Conservation (phyloP, 169 alveolate species). For the Toxoplasma gondii region DNA sequence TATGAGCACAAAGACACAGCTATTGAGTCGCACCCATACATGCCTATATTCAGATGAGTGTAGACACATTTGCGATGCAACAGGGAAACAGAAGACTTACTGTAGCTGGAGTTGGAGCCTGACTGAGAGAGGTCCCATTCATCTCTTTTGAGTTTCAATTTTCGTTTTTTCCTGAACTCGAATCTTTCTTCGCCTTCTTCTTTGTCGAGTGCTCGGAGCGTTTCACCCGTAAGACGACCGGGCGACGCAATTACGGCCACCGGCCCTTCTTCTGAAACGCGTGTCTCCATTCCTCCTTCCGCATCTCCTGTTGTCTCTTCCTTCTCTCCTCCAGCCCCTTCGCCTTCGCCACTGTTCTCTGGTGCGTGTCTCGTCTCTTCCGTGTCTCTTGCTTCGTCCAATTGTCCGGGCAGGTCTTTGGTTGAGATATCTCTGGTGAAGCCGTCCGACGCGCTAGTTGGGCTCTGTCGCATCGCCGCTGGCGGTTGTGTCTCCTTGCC, state of each 20-base stretch:
- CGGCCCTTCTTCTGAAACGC: neutral
- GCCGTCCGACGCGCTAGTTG: neutral
- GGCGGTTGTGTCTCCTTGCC: neutral
- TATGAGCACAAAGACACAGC: neutral
- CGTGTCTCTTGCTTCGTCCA: neutral
- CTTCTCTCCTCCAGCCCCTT: neutral
- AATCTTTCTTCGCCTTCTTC: neutral
- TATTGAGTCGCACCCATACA: neutral
- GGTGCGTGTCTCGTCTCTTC: neutral
- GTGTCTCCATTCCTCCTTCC: neutral
- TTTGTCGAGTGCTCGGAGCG: neutral
- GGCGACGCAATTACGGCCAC: neutral
- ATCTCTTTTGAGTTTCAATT: neutral
- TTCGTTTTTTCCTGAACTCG: neutral
- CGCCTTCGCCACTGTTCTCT: neutral
- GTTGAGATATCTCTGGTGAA: neutral
- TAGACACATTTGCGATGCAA: neutral
- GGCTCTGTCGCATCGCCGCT: neutral
- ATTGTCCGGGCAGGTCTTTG: neutral
- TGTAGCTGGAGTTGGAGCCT: constrained; percentile 27
- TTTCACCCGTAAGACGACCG: neutral
- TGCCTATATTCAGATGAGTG: neutral
- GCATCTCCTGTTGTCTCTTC: neutral
- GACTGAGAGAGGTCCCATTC: neutral
- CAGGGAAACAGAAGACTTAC: neutral